phyloP scores from a whole-genome alignment of 2,329 filamentous ascomycete genomes.

The Fusarium tjaetaba region DNA sequence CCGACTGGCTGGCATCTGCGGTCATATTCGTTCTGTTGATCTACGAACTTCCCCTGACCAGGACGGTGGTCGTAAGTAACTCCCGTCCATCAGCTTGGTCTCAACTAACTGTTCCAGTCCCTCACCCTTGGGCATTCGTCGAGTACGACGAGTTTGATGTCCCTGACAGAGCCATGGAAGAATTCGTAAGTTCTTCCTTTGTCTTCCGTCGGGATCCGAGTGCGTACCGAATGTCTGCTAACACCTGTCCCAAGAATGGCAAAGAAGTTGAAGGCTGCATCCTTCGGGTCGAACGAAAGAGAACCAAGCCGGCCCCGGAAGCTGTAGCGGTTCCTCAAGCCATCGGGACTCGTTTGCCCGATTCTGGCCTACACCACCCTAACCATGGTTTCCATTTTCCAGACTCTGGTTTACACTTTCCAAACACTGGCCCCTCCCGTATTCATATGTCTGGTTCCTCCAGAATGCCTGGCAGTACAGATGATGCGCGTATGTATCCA shows the following conservation, averaged over 20 bases:
- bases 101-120: slow-evolving; percentile 29
- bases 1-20: slow-evolving; percentile 51
- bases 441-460: not conserved
- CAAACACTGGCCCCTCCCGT: not conserved
- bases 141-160: slow-evolving; percentile 52
- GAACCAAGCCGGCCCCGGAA: slow-evolving; percentile 31
- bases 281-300: slow-evolving; percentile 54
- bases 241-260: slow-evolving; percentile 44
- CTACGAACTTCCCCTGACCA: slow-evolving; percentile 8
- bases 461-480: not conserved
- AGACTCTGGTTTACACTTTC: not conserved
- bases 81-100: not conserved
- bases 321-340: not conserved
- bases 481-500: not conserved
- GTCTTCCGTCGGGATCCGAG: not conserved
- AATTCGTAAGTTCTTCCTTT: slow-evolving; percentile 48
- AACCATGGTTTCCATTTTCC: not conserved
- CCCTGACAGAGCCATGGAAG: slow-evolving; percentile 50
- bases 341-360: not conserved
- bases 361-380: not conserved
- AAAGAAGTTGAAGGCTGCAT: slow-evolving; percentile 44
- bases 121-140: slow-evolving; percentile 50
- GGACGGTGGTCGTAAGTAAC: slow-evolving; percentile 20
- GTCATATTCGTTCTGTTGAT: slow-evolving; percentile 45
- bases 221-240: not conserved